Conservation (phyloP, 2,329 filamentous ascomycete genomes). For the Arthrobotrys sinensis region DNA sequence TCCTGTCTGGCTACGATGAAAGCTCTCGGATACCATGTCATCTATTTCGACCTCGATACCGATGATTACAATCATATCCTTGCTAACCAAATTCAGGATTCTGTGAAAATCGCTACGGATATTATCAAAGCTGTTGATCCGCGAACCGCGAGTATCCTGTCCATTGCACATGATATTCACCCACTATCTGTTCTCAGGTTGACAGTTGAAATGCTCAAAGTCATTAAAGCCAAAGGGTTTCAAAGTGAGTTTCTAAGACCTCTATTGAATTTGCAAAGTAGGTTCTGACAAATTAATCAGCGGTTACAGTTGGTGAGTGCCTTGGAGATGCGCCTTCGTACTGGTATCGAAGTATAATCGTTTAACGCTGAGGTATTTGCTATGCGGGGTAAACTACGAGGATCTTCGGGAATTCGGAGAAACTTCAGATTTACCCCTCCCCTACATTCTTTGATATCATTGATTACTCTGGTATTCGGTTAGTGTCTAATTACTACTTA, state of each 20-base stretch:
- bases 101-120: slow-evolving; percentile 72
- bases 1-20: slow-evolving; percentile 67
- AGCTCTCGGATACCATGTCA: slow-evolving; percentile 68
- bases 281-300: slow-evolving; percentile 61
- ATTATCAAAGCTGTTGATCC: slow-evolving; percentile 67
- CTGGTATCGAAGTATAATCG: slow-evolving; percentile 70
- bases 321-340: slow-evolving; percentile 71
- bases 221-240: slow-evolving; percentile 69
- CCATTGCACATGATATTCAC: slow-evolving; percentile 74
- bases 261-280: neutral
- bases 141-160: slow-evolving; percentile 69
- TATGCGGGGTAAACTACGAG: neutral
- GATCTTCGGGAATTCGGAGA: neutral
- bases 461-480: neutral
- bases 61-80: slow-evolving; percentile 75
- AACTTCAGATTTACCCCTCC: neutral
- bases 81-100: slow-evolving; percentile 70
- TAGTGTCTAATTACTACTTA: neutral
- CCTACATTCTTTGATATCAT: slow-evolving; percentile 10
- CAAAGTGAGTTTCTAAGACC: slow-evolving; percentile 45
- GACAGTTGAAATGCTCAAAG: slow-evolving; percentile 70
- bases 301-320: slow-evolving; percentile 74
- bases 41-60: slow-evolving; percentile 75
- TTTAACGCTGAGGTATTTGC: neutral
- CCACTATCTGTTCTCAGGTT: slow-evolving; percentile 70